Percentiles rank a stretch among this genome's conserved stretches.
These are phyloP conservation scores for Pythium dissimile DNA, from an alignment of 352 stramenopile genomes.

Conservation along the genomic window DNA sequence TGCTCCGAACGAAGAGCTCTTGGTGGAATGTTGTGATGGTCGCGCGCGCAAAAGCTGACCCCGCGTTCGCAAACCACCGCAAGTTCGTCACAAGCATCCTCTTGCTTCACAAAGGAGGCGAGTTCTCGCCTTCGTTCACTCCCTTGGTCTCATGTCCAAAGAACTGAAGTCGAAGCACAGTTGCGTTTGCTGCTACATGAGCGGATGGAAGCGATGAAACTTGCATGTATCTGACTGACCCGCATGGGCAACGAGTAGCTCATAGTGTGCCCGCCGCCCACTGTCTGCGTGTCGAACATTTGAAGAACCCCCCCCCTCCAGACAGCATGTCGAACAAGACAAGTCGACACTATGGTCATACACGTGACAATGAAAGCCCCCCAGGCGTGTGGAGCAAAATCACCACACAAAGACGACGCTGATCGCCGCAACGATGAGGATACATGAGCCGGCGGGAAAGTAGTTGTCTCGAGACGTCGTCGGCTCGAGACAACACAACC, in stretches of 20 bases:
- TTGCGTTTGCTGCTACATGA: slow-evolving; percentile 69
- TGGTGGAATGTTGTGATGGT: slow-evolving; percentile 63
- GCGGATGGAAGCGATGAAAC: slow-evolving; percentile 54
- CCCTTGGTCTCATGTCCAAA: slow-evolving; percentile 69
- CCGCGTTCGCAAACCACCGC: slow-evolving; percentile 51
- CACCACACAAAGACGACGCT: slow-evolving; percentile 68
- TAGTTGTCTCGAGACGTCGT: slow-evolving; percentile 29
- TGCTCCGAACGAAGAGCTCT: slow-evolving; percentile 71
- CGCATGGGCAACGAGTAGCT: slow-evolving; percentile 54
- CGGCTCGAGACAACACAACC: slow-evolving; percentile 25
- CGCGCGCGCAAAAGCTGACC: slow-evolving; percentile 53
- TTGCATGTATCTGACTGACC: slow-evolving; percentile 59
- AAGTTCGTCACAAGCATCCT: slow-evolving; percentile 63
- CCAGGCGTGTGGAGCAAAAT: slow-evolving; percentile 53
- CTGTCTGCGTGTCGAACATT: slow-evolving; percentile 65
- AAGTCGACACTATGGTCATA: slow-evolving; percentile 66
- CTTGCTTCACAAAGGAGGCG: slow-evolving; percentile 54
- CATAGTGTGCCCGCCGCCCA: slow-evolving; percentile 54
- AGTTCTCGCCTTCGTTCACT: slow-evolving; percentile 60
- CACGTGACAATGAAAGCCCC: slow-evolving; percentile 51
- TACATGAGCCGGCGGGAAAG: slow-evolving; percentile 37
- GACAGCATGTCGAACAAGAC: slow-evolving; percentile 69
- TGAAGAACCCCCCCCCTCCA: slow-evolving; percentile 67
- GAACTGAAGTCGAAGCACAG: slow-evolving; percentile 68
- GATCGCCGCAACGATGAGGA: slow-evolving; percentile 72